Evolutionary conservation across 1,139 yeast species (phyloP).

Genomic region (Lodderomyces orthopsilosis): DNA sequence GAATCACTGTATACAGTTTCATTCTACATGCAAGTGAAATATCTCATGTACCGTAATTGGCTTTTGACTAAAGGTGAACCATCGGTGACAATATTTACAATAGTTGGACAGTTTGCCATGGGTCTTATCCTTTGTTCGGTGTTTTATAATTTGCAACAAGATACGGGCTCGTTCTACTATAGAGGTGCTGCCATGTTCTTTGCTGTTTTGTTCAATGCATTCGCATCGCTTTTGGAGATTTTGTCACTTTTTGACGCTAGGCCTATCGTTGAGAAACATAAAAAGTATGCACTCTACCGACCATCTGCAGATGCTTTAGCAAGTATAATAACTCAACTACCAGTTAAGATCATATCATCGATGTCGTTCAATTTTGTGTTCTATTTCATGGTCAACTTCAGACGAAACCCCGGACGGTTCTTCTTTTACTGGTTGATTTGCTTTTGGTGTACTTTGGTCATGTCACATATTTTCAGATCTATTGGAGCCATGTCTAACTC

Average conservation of each 20-base stretch:
- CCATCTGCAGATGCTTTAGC: slow-evolving; percentile 66
- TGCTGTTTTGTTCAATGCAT: slow-evolving; percentile 55
- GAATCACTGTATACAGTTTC: slow-evolving; percentile 66
- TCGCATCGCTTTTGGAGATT: slow-evolving; percentile 58
- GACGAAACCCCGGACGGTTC: slow-evolving; percentile 58
- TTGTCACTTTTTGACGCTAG: slow-evolving; percentile 55
- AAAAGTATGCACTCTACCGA: slow-evolving; percentile 60
- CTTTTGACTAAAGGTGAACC: slow-evolving; percentile 66
- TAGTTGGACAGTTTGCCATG: slow-evolving; percentile 64
- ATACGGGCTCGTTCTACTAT: slow-evolving; percentile 53
- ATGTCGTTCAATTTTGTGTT: slow-evolving; percentile 45
- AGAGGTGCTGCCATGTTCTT: slow-evolving; percentile 59
- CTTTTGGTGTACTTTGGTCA: slow-evolving; percentile 46
- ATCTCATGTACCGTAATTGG: slow-evolving; percentile 58
- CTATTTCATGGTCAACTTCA: slow-evolving; percentile 58
- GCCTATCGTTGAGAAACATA: slow-evolving; percentile 61
- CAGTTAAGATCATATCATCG: slow-evolving; percentile 48
- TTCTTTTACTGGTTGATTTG: slow-evolving; percentile 49
- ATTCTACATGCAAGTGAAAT: slow-evolving; percentile 60
- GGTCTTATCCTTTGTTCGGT: slow-evolving; percentile 72
- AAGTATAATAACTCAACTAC: slow-evolving; percentile 55
- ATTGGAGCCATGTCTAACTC: slow-evolving; percentile 57
- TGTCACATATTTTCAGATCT: slow-evolving; percentile 59
- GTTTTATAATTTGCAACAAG: slow-evolving; percentile 47
- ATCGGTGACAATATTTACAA: slow-evolving; percentile 57